Conservation (phyloP, 1,139 yeast genomes). For the Sugiyamaella castrensis region DNA sequence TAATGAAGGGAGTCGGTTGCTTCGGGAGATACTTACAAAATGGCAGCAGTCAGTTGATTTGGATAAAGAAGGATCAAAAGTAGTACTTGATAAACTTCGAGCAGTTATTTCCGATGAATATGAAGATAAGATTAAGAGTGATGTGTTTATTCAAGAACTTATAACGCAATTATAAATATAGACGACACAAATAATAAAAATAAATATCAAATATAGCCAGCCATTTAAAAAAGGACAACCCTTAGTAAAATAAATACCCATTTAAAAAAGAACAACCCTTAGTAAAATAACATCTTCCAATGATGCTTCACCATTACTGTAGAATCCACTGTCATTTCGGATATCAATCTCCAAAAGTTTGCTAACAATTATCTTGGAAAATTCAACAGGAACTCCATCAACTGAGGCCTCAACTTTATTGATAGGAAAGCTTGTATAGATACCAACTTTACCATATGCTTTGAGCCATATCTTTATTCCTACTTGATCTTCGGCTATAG, state of each 20-base stretch:
- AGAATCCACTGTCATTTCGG: background rate
- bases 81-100: conserved; percentile 43
- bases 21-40: conserved; percentile 54
- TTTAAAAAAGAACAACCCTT: conserved; percentile 1
- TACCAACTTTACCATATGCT: conserved; percentile 23
- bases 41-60: conserved; percentile 58
- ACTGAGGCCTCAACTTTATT: conserved; percentile 4
- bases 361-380: background rate
- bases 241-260: background rate
- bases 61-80: conserved; percentile 39
- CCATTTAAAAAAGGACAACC: background rate
- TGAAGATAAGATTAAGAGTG: conserved; percentile 10
- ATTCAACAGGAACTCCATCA: conserved; percentile 8
- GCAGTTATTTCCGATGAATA: conserved; percentile 31
- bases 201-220: background rate
- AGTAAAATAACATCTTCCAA: conserved; percentile 1
- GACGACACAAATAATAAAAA: background rate
- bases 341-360: conserved; percentile 7
- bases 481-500: background rate
- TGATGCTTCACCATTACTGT: background rate
- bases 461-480: conserved; percentile 19
- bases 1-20: conserved; percentile 51
- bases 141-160: conserved; percentile 16
- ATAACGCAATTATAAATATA: conserved; percentile 14
- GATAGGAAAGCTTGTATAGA: conserved; percentile 14